Base-by-base conservation (phyloP, 371 early-diverging fungal species). In the Dichotomocladium elegans region DNA sequence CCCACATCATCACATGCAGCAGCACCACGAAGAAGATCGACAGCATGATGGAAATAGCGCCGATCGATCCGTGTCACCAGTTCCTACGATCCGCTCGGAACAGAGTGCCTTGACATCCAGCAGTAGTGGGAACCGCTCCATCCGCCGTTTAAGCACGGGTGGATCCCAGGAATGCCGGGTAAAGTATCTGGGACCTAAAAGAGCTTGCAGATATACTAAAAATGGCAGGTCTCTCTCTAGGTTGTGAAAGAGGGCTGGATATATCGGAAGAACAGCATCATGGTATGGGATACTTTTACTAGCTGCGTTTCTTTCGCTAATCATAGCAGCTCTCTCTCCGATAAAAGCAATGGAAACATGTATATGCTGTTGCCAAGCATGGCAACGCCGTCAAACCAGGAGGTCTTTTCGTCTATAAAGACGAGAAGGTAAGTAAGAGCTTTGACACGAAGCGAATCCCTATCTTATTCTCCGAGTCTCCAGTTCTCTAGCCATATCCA, bases 321-420 rank as follows among this genome's bases (percentile, higher is more conserved):
- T 48, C 35, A 35, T 44, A 28, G 24, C 21, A 25, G 12, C 9
- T 49, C 24, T 15, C 28, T 56, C 24, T 41, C 44, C 27, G 28
- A 52, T 46, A 43, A n/a, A 51, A 70, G 71, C 74, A 71, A 66
- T 77, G 78, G 78, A 75, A 71, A 33, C 55, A 57, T 40, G 74
- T 71, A 21, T 77, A 74, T 53, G 78, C 68, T 7, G 74, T 77
- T n/a, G 78, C 78, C 7, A 77, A 74, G 49, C 78, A 77, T 58
- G 78, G 78, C 7, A 77, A 68, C 53, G 56, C 74, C 15, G 60
- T 77, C 30, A 74, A 72, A 47, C 72, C 78, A 0, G 74, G 78
- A 7, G 64, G 68, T 11, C 55, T 77, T 9, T 74, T 70, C 41
- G 35, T 77, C 2, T 77, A 77, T 51, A 74, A 74, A 27, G 78